Evolutionary conservation across 108 stramenopile genomes (phyloP).

Genomic region (Cyclotella distinguenda): DNA sequence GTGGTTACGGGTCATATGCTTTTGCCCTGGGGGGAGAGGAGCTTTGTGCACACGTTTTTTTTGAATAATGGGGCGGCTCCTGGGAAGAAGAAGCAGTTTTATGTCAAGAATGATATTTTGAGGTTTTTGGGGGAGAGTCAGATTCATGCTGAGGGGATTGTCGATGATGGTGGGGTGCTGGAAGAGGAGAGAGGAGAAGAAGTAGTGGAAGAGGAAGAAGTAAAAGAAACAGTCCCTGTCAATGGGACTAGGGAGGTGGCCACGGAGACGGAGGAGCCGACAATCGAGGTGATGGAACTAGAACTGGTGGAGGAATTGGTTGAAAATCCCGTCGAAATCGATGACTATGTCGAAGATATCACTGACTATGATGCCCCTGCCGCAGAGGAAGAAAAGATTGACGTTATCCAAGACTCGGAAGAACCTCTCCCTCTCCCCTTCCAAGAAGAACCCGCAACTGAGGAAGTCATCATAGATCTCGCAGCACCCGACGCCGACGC

Average conservation of each 20-base stretch:
- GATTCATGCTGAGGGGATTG: neutral
- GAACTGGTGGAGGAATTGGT: slow-evolving; percentile 6
- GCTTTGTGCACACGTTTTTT: slow-evolving; percentile 83
- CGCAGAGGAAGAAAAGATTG: slow-evolving; percentile 39
- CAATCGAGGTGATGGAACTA: slow-evolving; percentile 29
- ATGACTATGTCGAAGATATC: slow-evolving; percentile 10
- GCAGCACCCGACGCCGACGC: slow-evolving; percentile 22
- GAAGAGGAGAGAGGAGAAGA: no score
- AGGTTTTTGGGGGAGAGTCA: slow-evolving; percentile 58
- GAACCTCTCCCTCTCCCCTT: slow-evolving; percentile 11
- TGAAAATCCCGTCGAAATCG: slow-evolving; percentile 3
- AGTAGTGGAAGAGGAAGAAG: no score
- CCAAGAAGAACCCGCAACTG: slow-evolving; percentile 24
- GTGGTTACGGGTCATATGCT: slow-evolving; percentile 74
- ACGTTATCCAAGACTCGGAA: slow-evolving; percentile 6
- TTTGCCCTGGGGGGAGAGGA: slow-evolving; percentile 12
- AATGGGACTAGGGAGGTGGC: no score
- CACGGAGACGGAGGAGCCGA: slow-evolving; percentile 1
- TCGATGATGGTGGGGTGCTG: slow-evolving; percentile 6
- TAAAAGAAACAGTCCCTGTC: no score
- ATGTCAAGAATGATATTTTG: slow-evolving; percentile 79
- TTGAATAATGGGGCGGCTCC: slow-evolving; percentile 38
- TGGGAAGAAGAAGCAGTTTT: slow-evolving; percentile 64
- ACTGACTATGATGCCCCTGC: slow-evolving; percentile 25
- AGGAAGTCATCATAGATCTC: slow-evolving; percentile 43